phyloP scores from a whole-genome alignment of 192 early-diverging fungal genomes.

The Coemansia pectinata region DNA sequence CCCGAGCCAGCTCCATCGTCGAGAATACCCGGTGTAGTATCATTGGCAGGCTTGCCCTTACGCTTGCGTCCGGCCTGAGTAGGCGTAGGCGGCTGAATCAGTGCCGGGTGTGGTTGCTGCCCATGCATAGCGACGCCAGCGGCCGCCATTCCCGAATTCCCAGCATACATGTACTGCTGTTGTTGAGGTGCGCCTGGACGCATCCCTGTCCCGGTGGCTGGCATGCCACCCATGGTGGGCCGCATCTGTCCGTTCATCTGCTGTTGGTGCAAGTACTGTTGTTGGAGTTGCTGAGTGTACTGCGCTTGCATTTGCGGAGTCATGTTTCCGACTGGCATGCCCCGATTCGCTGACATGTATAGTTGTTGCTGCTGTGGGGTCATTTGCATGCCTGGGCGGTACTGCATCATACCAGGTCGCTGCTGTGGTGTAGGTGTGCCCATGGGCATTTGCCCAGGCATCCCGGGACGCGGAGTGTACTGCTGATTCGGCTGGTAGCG shows the following conservation, averaged over 20 bases:
- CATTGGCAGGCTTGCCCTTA: conserved; percentile 18
- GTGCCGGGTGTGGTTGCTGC: conserved; percentile 38
- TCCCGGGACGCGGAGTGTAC: conserved; percentile 28
- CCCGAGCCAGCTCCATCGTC: conserved; percentile 23
- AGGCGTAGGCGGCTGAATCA: conserved; percentile 25
- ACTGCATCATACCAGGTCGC: conserved; percentile 35
- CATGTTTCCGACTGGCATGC: neutral
- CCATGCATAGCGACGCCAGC: conserved; percentile 26
- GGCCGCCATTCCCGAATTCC: conserved; percentile 21
- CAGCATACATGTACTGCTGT: conserved; percentile 32
- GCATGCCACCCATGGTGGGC: conserved; percentile 17
- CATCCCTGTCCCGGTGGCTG: conserved; percentile 1
- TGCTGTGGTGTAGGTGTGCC: conserved; percentile 23
- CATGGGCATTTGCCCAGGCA: conserved; percentile 24
- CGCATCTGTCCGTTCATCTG: conserved; percentile 26
- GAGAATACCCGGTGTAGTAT: neutral
- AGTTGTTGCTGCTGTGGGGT: conserved; percentile 15
- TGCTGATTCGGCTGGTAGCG: conserved; percentile 34
- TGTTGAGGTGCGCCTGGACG: conserved; percentile 19
- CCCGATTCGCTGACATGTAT: conserved; percentile 16
- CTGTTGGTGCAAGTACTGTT: conserved; percentile 33
- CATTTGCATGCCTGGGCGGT: conserved; percentile 24
- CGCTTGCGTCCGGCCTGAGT: conserved; percentile 23
- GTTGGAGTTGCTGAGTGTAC: conserved; percentile 26
- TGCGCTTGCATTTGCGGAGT: conserved; percentile 34